These are phyloP conservation scores for Gentiana straminea DNA, from an alignment of 257 asterid genomes.

Conservation along the genomic window DNA sequence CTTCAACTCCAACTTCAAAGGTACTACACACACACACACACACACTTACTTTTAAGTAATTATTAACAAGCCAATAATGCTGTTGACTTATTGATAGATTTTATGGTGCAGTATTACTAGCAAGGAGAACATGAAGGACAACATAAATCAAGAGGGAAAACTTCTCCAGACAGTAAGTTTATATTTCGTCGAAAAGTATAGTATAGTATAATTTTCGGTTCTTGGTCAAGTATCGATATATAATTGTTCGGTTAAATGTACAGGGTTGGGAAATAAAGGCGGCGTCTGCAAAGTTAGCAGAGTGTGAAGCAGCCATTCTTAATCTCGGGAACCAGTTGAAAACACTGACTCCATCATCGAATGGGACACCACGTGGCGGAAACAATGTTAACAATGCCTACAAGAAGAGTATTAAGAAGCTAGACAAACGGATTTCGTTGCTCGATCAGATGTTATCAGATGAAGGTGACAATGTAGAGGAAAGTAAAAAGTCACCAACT, in stretches of 20 bases:
- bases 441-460: constrained; percentile 64
- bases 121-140: constrained; percentile 20
- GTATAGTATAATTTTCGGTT: background rate
- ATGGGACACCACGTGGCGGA: constrained; percentile 29
- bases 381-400: constrained; percentile 27
- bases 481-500: constrained; percentile 13
- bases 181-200: background rate
- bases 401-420: constrained; percentile 20
- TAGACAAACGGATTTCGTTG: constrained; percentile 47
- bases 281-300: constrained; percentile 69
- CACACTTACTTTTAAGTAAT: background rate
- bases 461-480: constrained; percentile 29
- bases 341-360: constrained; percentile 28
- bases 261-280: constrained; percentile 77
- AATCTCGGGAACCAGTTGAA: constrained; percentile 69
- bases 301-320: constrained; percentile 68
- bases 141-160: constrained; percentile 30
- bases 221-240: background rate
- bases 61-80: background rate
- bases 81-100: background rate
- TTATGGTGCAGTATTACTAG: constrained; percentile 23
- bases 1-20: constrained; percentile 90
- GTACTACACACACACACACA: constrained; percentile 14
- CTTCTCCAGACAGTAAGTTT: constrained; percentile 54
- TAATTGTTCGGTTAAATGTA: constrained; percentile 14